These are phyloP conservation scores for Lotus japonicus DNA, from an alignment of 306 rosid genomes.

Conservation along the genomic window DNA sequence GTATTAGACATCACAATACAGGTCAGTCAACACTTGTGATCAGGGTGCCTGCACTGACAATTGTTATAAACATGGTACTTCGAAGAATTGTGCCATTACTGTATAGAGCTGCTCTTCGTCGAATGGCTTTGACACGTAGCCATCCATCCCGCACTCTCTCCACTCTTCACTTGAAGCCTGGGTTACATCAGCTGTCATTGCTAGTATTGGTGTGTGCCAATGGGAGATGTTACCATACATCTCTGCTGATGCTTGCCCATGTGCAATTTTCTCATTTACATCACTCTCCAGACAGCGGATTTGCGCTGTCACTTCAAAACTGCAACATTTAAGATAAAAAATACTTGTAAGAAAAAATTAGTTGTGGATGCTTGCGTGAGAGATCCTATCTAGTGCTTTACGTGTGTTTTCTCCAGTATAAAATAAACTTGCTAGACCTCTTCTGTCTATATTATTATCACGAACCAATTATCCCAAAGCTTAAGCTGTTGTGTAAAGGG, in stretches of 20 bases:
- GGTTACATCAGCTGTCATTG: conserved; percentile 92
- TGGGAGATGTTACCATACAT: conserved; percentile 41
- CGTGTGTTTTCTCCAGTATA: not conserved
- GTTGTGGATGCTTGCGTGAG: not conserved
- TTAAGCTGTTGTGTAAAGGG: too few relatives aligned
- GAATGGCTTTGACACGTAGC: conserved; percentile 78
- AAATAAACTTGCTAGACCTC: not conserved
- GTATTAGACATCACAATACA: not conserved
- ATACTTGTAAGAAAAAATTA: conserved; percentile 5
- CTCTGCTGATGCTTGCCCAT: conserved; percentile 52
- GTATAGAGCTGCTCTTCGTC: conserved; percentile 75
- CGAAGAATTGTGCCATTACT: conserved; percentile 53
- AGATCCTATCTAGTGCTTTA: conserved; percentile 3
- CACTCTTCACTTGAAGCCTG: conserved; percentile 79
- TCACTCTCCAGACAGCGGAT: conserved; percentile 54
- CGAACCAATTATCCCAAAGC: too few relatives aligned
- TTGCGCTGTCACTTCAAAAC: conserved; percentile 72
- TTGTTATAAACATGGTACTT: not conserved
- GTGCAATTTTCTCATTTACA: conserved; percentile 50
- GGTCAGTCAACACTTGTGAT: conserved; percentile 16
- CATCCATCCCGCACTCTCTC: conserved; percentile 90
- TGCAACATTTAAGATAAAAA: conserved; percentile 27
- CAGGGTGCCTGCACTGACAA: conserved; percentile 13
- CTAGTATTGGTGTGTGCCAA: conserved; percentile 89
- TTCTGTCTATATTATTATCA: too few relatives aligned